A percentile compares a stretch with the other conserved stretches of the same genome.
These are phyloP conservation scores for Hymenoscyphus salicellus DNA, from an alignment of 2,329 filamentous ascomycete genomes.

Conservation along the genomic window DNA sequence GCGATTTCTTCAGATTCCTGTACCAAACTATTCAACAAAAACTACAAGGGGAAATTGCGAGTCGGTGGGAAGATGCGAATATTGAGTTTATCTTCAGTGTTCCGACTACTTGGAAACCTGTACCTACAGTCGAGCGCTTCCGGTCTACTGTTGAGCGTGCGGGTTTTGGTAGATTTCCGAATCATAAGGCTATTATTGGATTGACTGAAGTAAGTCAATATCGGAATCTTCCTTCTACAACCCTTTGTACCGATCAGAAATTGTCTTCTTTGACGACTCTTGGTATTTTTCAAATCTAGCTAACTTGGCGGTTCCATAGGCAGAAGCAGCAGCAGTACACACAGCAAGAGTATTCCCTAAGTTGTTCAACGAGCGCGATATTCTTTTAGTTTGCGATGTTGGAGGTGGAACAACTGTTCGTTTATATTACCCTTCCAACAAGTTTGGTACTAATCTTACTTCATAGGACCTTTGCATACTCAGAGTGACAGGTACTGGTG, in stretches of 20 bases:
- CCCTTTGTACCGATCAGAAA: too few species aligned
- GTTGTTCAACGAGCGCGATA: slow-evolving; percentile 32
- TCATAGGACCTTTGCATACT: slow-evolving; percentile 40
- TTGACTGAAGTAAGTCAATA: slow-evolving; percentile 40
- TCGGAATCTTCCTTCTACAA: not conserved
- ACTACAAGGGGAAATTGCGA: slow-evolving; percentile 29
- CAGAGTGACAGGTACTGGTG: slow-evolving; percentile 31
- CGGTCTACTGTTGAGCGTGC: slow-evolving; percentile 33
- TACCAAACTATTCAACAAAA: slow-evolving; percentile 35
- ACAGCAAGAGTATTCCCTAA: slow-evolving; percentile 38
- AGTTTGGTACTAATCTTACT: slow-evolving; percentile 8
- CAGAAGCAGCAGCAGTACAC: slow-evolving; percentile 52
- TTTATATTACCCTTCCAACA: not conserved
- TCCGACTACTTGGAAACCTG: slow-evolving; percentile 42
- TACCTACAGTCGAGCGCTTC: slow-evolving; percentile 38
- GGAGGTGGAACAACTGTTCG: slow-evolving; percentile 45
- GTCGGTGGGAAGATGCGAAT: slow-evolving; percentile 21
- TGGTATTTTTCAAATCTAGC: too few species aligned
- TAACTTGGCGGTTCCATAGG: slow-evolving; percentile 32
- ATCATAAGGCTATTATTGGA: slow-evolving; percentile 43
- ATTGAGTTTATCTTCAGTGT: slow-evolving; percentile 44
- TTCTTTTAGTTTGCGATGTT: slow-evolving; percentile 49
- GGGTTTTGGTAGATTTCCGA: slow-evolving; percentile 31
- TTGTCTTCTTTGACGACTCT: too few species aligned
- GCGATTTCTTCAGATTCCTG: slow-evolving; percentile 37